phyloP scores from a whole-genome alignment of 345 rosid genomes.

The Syzygium oleosum region DNA sequence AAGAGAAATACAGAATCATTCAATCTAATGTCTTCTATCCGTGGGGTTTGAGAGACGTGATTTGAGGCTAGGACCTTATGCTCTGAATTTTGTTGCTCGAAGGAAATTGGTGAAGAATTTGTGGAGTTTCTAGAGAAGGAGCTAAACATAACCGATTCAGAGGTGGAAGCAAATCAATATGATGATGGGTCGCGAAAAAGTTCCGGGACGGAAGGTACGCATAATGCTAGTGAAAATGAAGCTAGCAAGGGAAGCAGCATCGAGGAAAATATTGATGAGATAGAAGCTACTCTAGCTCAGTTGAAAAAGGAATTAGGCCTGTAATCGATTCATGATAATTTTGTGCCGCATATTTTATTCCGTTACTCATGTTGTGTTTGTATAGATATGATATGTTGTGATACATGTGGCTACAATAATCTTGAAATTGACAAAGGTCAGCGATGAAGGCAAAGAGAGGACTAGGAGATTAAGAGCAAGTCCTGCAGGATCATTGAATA shows the following conservation, averaged over 20 bases:
- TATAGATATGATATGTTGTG: not conserved
- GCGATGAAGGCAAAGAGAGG: not conserved
- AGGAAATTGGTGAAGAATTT: slow-evolving; percentile 93
- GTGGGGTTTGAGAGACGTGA: not conserved
- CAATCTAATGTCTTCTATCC: not conserved
- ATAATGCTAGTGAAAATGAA: slow-evolving; percentile 8
- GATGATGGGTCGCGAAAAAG: slow-evolving; percentile 6
- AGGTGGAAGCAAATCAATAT: slow-evolving; percentile 11
- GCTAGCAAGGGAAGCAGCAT: slow-evolving; percentile 40
- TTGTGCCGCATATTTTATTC: not conserved
- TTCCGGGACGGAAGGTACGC: slow-evolving; percentile 11
- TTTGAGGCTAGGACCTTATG: not conserved
- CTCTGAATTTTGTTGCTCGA: slow-evolving; percentile 1
- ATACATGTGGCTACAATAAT: not conserved
- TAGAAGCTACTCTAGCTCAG: slow-evolving; percentile 84
- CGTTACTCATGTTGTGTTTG: not conserved
- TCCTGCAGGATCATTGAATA: not conserved
- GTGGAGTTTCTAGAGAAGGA: slow-evolving; percentile 91
- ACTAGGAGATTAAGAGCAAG: not conserved
- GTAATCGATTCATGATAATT: slow-evolving; percentile 11
- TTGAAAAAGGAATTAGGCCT: slow-evolving; percentile 84
- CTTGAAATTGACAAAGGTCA: not conserved
- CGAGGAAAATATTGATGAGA: slow-evolving; percentile 68
- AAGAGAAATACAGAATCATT: not conserved
- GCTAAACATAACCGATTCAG: slow-evolving; percentile 59